A percentile compares a stretch with the other conserved stretches of the same genome.
phyloP scores from a whole-genome alignment of 2,329 filamentous ascomycete genomes.

The Hansfordia pulvinata region DNA sequence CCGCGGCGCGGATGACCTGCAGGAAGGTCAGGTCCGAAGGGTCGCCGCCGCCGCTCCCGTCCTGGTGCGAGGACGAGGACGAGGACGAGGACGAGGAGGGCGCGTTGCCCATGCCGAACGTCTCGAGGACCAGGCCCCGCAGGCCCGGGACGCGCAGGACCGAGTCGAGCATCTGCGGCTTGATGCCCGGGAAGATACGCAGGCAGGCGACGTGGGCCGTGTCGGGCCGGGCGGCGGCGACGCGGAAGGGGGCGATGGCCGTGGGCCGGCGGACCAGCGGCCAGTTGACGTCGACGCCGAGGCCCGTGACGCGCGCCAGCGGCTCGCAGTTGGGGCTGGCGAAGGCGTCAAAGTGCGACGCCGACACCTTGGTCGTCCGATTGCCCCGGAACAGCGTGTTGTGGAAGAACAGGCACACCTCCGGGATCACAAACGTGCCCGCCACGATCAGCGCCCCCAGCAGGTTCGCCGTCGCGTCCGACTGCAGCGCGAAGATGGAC shows the following conservation, averaged over 20 bases:
- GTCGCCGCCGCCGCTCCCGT: too few relatives aligned
- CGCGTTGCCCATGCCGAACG: slow-evolving; percentile 86
- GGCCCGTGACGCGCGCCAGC: slow-evolving; percentile 67
- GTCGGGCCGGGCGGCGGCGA: slow-evolving; percentile 57
- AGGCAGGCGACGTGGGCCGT: slow-evolving; percentile 83
- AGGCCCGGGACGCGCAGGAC: slow-evolving; percentile 67
- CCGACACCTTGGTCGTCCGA: slow-evolving; percentile 75
- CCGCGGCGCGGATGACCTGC: slow-evolving; percentile 64
- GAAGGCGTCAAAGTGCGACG: slow-evolving; percentile 78
- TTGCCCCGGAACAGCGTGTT: slow-evolving; percentile 84
- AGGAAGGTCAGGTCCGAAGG: slow-evolving; percentile 66
- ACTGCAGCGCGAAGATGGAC: slow-evolving; percentile 81
- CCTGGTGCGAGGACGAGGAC: too few relatives aligned
- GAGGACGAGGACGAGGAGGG: too few relatives aligned
- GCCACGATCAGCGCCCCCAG: slow-evolving; percentile 80
- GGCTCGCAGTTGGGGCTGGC: slow-evolving; percentile 77
- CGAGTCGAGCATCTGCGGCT: slow-evolving; percentile 83
- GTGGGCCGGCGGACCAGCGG: slow-evolving; percentile 61
- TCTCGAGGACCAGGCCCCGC: slow-evolving; percentile 74
- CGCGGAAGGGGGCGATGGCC: slow-evolving; percentile 57
- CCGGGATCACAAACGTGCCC: slow-evolving; percentile 83
- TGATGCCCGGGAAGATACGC: slow-evolving; percentile 84
- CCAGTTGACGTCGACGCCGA: slow-evolving; percentile 74
- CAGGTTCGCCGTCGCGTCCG: slow-evolving; percentile 82
- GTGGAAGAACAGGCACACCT: slow-evolving; percentile 90